A percentile compares a stretch with the other conserved stretches of the same genome.
phyloP scores from a whole-genome alignment of 305 asterid genomes.

The Fraxinus paxiana region DNA sequence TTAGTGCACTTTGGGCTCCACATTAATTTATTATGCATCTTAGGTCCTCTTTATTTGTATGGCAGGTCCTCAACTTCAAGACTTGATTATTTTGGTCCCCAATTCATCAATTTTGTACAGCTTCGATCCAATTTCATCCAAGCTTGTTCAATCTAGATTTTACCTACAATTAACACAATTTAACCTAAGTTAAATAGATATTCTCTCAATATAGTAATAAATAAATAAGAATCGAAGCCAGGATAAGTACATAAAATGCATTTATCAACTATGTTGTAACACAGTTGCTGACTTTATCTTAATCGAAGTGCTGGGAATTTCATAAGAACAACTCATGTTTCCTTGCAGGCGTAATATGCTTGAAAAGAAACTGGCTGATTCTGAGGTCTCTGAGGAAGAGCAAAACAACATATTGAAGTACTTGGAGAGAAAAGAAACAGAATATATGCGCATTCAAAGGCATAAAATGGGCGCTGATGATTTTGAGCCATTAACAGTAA shows the following conservation, averaged over 20 bases:
- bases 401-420: constrained; percentile 64
- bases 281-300: constrained; percentile 13
- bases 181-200: background rate
- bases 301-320: background rate
- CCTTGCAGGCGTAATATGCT: constrained; percentile 56
- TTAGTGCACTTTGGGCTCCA: background rate
- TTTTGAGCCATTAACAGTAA: constrained; percentile 78
- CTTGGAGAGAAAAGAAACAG: constrained; percentile 81
- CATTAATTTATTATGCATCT: too few relatives aligned
- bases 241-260: background rate
- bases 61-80: background rate
- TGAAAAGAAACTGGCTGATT: constrained; percentile 77
- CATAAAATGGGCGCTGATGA: constrained; percentile 89
- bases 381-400: constrained; percentile 83
- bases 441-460: constrained; percentile 86
- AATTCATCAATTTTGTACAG: background rate
- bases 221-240: background rate
- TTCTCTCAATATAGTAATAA: background rate
- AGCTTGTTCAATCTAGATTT: background rate
- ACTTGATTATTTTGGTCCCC: background rate
- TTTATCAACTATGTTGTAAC: background rate
- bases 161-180: background rate
- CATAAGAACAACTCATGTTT: constrained; percentile 20
- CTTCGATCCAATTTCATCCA: background rate
- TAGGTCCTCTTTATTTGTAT: background rate